Evolutionary conservation across 805 yeast species (phyloP).

Genomic region (Schwanniomyces pseudopolymorphus): DNA sequence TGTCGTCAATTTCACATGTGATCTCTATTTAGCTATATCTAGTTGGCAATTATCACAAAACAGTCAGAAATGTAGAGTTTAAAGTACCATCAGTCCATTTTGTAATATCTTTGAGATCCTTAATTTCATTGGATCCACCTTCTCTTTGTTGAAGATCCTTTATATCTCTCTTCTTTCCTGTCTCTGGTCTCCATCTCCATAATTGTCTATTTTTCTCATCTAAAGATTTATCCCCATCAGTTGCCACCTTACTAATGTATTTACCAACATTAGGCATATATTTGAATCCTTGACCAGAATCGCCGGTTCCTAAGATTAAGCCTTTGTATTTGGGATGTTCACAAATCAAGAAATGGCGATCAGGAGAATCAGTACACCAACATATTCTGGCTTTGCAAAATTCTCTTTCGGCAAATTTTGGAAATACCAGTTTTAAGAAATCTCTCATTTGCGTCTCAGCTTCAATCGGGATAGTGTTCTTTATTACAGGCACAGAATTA

Average conservation of each 20-base stretch:
- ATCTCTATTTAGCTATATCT: no score
- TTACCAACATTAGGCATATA: slow-evolving; percentile 35
- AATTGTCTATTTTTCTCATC: slow-evolving; percentile 15
- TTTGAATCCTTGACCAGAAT: slow-evolving; percentile 40
- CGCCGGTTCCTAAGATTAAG: slow-evolving; percentile 35
- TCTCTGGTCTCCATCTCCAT: slow-evolving; percentile 9
- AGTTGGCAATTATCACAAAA: no score
- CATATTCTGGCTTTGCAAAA: slow-evolving; percentile 14
- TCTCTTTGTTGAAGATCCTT: slow-evolving; percentile 4
- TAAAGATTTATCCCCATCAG: slow-evolving; percentile 26
- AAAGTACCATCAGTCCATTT: slow-evolving; percentile 6
- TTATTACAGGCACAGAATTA: slow-evolving; percentile 30
- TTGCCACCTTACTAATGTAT: slow-evolving; percentile 47
- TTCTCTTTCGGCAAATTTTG: slow-evolving; percentile 35
- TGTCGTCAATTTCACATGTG: no score
- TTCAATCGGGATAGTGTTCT: slow-evolving; percentile 31
- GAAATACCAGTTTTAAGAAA: slow-evolving; percentile 31
- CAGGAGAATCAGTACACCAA: slow-evolving; percentile 37
- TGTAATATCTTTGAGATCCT: slow-evolving; percentile 4
- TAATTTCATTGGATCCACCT: slow-evolving; percentile 6
- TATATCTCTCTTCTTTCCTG: slow-evolving; percentile 3
- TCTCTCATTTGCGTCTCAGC: slow-evolving; percentile 24
- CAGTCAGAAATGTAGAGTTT: not conserved
- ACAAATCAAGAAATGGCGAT: slow-evolving; percentile 33
- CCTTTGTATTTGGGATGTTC: slow-evolving; percentile 27